phyloP scores from a whole-genome alignment of 2,329 filamentous ascomycete species.

The Samsoniella hepiali region DNA sequence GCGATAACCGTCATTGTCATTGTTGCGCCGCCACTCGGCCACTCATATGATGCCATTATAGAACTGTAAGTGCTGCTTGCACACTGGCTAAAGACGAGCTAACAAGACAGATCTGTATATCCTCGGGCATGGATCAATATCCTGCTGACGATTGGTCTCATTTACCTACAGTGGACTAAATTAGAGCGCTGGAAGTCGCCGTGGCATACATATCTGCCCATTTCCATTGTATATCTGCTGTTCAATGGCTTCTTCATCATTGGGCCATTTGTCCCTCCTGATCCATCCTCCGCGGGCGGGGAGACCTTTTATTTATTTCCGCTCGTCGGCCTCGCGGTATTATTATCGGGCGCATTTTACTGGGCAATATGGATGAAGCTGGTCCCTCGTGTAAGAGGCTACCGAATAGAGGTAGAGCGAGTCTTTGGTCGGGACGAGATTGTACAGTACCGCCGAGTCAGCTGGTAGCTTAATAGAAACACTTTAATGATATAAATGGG shows the following conservation, averaged over 20 bases:
- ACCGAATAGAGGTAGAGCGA: constrained; percentile 46
- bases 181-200: constrained; percentile 52
- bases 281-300: constrained; percentile 45
- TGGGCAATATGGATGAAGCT: constrained; percentile 52
- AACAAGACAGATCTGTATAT: constrained; percentile 41
- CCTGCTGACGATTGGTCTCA: constrained; percentile 48
- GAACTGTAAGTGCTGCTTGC: constrained; percentile 40
- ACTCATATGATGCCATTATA: constrained; percentile 66
- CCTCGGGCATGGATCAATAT: constrained; percentile 53
- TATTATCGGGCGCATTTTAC: constrained; percentile 49
- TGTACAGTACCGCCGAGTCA: constrained; percentile 34
- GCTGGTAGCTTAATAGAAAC: not conserved
- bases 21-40: constrained; percentile 62
- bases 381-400: constrained; percentile 47
- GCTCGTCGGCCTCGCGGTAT: constrained; percentile 50
- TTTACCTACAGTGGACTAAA: constrained; percentile 50
- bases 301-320: constrained; percentile 58
- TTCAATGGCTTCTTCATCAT: constrained; percentile 51
- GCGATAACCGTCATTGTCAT: constrained; percentile 62
- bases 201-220: constrained; percentile 48
- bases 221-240: constrained; percentile 47
- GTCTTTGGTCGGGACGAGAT: constrained; percentile 40
- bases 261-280: constrained; percentile 54
- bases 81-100: not conserved
- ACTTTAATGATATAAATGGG: not conserved